A percentile compares a stretch with the other conserved stretches of the same genome.
phyloP scores from a whole-genome alignment of 805 yeast species.

The Cyberlindnera euphorbiiphila region DNA sequence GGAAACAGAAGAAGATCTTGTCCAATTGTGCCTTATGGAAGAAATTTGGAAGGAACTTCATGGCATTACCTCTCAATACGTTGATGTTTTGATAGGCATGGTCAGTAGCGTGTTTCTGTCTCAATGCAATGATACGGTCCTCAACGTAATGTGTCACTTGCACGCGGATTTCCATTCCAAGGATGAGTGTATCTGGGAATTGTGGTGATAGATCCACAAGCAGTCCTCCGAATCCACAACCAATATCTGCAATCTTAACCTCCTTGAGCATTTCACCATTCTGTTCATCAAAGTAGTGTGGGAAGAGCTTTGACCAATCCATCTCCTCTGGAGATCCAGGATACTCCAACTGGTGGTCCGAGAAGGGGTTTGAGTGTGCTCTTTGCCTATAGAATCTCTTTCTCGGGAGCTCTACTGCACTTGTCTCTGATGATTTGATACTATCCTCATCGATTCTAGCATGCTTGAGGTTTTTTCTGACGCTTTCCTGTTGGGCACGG shows the following conservation, averaged over 20 bases:
- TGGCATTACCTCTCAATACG: slow-evolving; percentile 91
- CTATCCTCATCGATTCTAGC: slow-evolving; percentile 39
- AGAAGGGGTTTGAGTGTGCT: slow-evolving; percentile 96
- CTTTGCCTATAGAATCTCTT: slow-evolving; percentile 91
- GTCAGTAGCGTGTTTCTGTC: slow-evolving; percentile 39
- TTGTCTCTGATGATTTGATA: slow-evolving; percentile 18
- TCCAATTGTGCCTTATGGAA: slow-evolving; percentile 77
- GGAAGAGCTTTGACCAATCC: slow-evolving; percentile 84
- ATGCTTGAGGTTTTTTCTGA: slow-evolving; percentile 43
- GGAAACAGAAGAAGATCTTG: slow-evolving; percentile 96
- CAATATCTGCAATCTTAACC: slow-evolving; percentile 92
- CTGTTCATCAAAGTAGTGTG: slow-evolving; percentile 46
- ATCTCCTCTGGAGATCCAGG: slow-evolving; percentile 76
- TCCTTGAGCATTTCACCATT: slow-evolving; percentile 40
- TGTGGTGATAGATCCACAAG: slow-evolving; percentile 73
- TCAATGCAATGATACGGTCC: slow-evolving; percentile 86
- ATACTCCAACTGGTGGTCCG: slow-evolving; percentile 89
- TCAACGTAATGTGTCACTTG: slow-evolving; percentile 97
- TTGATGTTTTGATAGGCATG: slow-evolving; percentile 74
- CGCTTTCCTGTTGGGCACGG: slow-evolving; percentile 45
- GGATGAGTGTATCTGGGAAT: slow-evolving; percentile 67
- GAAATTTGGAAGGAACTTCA: slow-evolving; percentile 96
- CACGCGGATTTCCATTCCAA: slow-evolving; percentile 97
- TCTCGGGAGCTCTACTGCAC: slow-evolving; percentile 60
- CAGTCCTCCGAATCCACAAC: slow-evolving; percentile 97